Base-by-base conservation (phyloP, 2,329 filamentous ascomycete genomes). In the Colletotrichum spaethianum region DNA sequence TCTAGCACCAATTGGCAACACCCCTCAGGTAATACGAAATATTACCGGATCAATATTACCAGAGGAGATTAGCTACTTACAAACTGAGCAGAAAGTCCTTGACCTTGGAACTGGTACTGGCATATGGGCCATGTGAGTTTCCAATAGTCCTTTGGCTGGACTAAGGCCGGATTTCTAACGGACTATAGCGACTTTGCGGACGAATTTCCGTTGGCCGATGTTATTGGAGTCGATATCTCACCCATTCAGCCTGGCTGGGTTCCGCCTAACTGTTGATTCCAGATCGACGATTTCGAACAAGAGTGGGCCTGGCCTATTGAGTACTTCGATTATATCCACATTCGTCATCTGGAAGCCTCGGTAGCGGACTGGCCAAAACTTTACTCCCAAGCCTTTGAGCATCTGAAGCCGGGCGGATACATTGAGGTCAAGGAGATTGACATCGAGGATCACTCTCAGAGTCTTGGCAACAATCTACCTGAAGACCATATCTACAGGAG, bases 241-340 rank as follows among this genome's bases (percentile, higher is more conserved):
- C 87, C 88, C 1, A 88, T 89, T 18, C 88, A 90, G 75, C 88
- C 88, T 0, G 79, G 79, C 48, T 87, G 87, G 81, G 85, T 91
- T 2, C 80, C 81, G 0, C 81, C 81, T 6, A 83, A 83, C 20
- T 60, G 81, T 3, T 75, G 78, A 8, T 83, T 83, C 50, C 77
- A 82, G 18, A 79, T 84, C 72, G 83, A 80, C 62, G 82, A 80
- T 74, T 78, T 67, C 70, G 78, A 69, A 62, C 76, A 66, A 56
- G 76, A 78, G 4, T 91, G 89, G 89, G 82, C 88, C 8, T 68
- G 61, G 20, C 82, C 84, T 5, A 75, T 80, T 1, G 77, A 86
- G 63, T 80, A 84, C 61, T 90, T 91, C 74, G 89, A 92, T 78
- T 89, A 86, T 74, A 86, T 93, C 60, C 90, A 92, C 76, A 84